These are phyloP conservation scores for Carpinus fangiana DNA, from an alignment of 306 rosid species.

Conservation along the genomic window DNA sequence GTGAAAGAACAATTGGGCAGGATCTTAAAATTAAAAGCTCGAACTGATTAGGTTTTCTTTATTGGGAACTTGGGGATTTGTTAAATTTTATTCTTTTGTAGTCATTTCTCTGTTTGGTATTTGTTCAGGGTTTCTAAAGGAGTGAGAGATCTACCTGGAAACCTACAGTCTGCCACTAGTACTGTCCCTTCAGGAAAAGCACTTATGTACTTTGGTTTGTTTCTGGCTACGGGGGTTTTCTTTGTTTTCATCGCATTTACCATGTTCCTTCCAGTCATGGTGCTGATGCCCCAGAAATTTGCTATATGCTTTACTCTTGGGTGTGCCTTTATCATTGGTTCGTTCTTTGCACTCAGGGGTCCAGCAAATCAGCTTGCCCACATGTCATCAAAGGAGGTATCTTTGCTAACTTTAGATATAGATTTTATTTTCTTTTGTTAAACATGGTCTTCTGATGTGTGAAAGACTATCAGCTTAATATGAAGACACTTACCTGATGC, in stretches of 20 bases:
- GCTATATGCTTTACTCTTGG: constrained; percentile 94
- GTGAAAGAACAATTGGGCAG: constrained; percentile 24
- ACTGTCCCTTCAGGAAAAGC: constrained; percentile 86
- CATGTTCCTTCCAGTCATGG: constrained; percentile 95
- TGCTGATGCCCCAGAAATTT: constrained; percentile 87
- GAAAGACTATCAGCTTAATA: constrained; percentile 9
- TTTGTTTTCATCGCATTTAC: constrained; percentile 83
- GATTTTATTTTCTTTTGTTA: constrained; percentile 12
- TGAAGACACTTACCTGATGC: constrained; percentile 16
- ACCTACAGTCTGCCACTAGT: constrained; percentile 81
- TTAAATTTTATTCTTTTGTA: constrained; percentile 7
- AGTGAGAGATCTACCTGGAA: constrained; percentile 92
- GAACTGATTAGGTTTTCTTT: constrained; percentile 11
- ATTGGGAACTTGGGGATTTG: not conserved
- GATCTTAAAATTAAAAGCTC: constrained; percentile 7
- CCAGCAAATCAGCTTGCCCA: constrained; percentile 79
- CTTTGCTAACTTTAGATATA: constrained; percentile 17
- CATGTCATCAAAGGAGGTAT: constrained; percentile 84
- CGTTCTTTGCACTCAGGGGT: constrained; percentile 86
- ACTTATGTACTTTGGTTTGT: constrained; percentile 78
- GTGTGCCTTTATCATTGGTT: constrained; percentile 78
- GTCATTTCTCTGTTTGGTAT: constrained; percentile 22
- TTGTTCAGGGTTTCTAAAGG: constrained; percentile 78
- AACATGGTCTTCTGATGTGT: not conserved
- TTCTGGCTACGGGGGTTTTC: constrained; percentile 83